Evolutionary conservation across 2,329 filamentous ascomycete genomes (phyloP).

Genomic region (Colletotrichum sp.): DNA sequence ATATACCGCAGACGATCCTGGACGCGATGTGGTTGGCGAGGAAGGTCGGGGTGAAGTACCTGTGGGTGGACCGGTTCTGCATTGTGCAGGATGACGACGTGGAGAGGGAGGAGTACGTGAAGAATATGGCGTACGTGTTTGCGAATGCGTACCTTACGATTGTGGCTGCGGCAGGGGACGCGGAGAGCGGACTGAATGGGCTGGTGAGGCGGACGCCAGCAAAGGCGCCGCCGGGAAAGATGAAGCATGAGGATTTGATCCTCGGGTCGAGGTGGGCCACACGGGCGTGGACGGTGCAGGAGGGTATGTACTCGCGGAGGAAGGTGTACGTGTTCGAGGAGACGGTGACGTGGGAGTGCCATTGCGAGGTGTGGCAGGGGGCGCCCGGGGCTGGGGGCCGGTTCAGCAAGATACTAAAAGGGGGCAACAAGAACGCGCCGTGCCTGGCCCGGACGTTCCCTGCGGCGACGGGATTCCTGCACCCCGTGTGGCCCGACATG

Average conservation of each 20-base stretch:
- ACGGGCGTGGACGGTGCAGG: constrained; percentile 49
- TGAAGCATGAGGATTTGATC: constrained; percentile 43
- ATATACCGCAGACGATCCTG: constrained; percentile 45
- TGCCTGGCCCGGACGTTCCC: constrained; percentile 36
- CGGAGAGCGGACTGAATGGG: constrained; percentile 37
- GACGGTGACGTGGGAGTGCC: constrained; percentile 48
- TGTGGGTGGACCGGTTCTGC: constrained; percentile 53
- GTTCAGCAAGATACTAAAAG: constrained; percentile 28
- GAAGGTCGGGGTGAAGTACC: constrained; percentile 45
- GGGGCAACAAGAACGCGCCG: constrained; percentile 3
- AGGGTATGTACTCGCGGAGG: constrained; percentile 46
- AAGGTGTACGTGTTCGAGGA: constrained; percentile 49
- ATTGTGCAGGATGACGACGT: constrained; percentile 48
- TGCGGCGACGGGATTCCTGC: constrained; percentile 41
- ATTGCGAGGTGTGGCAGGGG: constrained; percentile 46
- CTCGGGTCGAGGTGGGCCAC: constrained; percentile 41
- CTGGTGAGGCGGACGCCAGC: constrained; percentile 17
- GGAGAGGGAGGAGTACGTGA: constrained; percentile 43
- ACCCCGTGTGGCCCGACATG: constrained; percentile 49
- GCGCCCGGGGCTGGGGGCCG: not conserved
- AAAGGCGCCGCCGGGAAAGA: constrained; percentile 30
- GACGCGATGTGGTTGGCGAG: constrained; percentile 49
- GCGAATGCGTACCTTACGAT: constrained; percentile 50
- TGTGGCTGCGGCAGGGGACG: constrained; percentile 45
- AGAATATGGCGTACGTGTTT: constrained; percentile 51